Evolutionary conservation across 2,329 filamentous ascomycete species (phyloP), one percentile per base, ranked within the genome.

Genomic region (Hymenoscyphus scutula): DNA sequence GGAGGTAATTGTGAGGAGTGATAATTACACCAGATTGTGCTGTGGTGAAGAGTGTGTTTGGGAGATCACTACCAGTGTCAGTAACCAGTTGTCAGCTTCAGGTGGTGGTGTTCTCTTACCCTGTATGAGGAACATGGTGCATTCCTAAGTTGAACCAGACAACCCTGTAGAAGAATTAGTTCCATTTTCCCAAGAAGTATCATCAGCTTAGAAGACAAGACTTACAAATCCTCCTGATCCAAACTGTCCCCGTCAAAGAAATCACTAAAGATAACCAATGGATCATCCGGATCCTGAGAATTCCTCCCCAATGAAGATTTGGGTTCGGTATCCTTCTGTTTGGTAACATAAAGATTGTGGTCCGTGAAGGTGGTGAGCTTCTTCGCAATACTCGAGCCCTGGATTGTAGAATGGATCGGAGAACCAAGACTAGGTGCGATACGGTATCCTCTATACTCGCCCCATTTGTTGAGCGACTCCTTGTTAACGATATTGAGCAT

Each of bases 71-170:
- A 19, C 5, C 6, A 23, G 2, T 8, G 17, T 45, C 11, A 45
- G 38, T 19, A 19, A 5, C n/a, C 4, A 17, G 3, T 2, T 1
- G 11, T 17, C n/a, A 15, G 17, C 2, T 41, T 41, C n/a, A 3
- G 13, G 1, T 10, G 11, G 6, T 41, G 17, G 13, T 17, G 37
- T 17, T 5, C 15, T 19, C 38, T 45, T 23, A 45, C 23, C 77
- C 78, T 1, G 81, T 80, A 67, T 82, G 79, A 10, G 83, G 80
- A n/a, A 84, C 72, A 68, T 86, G 83, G 67, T 86, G 82, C 79
- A 82, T 85, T 17, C 83, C 83, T 7, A 82, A 68, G 62, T 82
- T 85, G 63, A 85, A 76, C 77, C 80, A 85, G 13, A 84, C 59
- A 2, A 84, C 81, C 17, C 38, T 45, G 19, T n/a, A n/a, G 19